Evolutionary conservation across 352 stramenopile species (phyloP), one percentile per base, ranked within the genome.

Genomic region (Phytopythium vexans): DNA sequence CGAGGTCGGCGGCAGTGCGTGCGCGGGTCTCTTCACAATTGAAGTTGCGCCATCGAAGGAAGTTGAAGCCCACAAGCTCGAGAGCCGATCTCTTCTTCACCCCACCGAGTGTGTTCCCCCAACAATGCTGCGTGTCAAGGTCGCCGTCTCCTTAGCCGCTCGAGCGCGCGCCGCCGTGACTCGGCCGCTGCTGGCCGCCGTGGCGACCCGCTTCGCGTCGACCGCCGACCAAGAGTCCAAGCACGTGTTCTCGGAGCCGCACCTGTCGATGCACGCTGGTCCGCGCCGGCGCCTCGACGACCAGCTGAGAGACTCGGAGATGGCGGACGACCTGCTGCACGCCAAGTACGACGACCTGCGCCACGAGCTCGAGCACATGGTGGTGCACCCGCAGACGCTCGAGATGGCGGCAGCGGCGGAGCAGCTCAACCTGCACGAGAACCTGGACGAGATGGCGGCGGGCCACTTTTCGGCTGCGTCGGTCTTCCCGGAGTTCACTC

Each of bases 401-500:
- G 21, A 27, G 21, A 27, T 27, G 21, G 21, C 44, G 2, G 50
- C 62, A 21, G 66, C 67, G n/a, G 58, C 56, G 41, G 35, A 72
- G 37, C 41, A 68, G 15, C 48, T 79, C 10, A 36, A 66, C 11
- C 54, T 79, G 9, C 56, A 79, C 46, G 49, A 61, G 5, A 67
- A 73, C 16, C 55, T 87, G 15, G 71, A 87, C 33, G 75, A 77
- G 21, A 54, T 74, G n/a, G 77, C 77, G 3, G 62, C 74, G 33
- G 53, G 57, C 6, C 46, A 66, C 46, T 91, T 89, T 58, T 88
- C 77, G 0, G 81, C 88, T 49, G 46, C 75, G 3, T 91, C 81
- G 9, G 60, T 70, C 3, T 89, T 89, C 49, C 81, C 81, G 4
- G 81, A 88, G 63, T 82, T 73, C 39, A 77, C 81, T 1, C 61